Percentiles rank a stretch among this genome's conserved stretches.
Evolutionary conservation across 495 filamentous ascomycete genomes (phyloP).

Genomic region (Lasiosphaeria miniovina): DNA sequence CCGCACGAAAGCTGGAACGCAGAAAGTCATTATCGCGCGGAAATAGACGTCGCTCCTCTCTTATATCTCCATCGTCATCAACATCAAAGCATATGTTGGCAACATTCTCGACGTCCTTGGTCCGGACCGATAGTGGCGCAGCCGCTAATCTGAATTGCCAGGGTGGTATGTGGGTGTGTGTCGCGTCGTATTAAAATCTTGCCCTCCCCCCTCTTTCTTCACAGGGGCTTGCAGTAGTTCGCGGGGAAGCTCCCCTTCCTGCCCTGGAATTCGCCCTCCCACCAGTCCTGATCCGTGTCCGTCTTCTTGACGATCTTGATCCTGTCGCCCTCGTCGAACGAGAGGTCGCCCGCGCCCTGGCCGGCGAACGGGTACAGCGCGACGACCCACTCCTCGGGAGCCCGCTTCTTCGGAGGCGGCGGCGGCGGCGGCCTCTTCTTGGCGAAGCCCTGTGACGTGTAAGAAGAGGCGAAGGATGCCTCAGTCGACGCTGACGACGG

Average conservation of each 20-base stretch:
- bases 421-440: conserved; percentile 57
- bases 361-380: conserved; percentile 80
- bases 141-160: too few relatives aligned
- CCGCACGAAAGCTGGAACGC: too few relatives aligned
- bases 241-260: conserved; percentile 79
- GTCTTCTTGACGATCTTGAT: conserved; percentile 85
- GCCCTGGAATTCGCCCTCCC: conserved; percentile 83
- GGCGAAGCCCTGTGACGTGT: conserved; percentile 21
- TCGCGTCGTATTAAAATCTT: not conserved
- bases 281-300: conserved; percentile 88
- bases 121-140: too few relatives aligned
- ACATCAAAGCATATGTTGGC: too few relatives aligned
- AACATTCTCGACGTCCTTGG: too few relatives aligned
- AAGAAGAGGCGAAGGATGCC: conserved; percentile 23
- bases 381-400: conserved; percentile 61
- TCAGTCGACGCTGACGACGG: conserved; percentile 37
- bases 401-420: conserved; percentile 61
- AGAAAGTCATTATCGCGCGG: too few relatives aligned
- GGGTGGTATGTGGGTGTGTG: not conserved
- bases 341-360: conserved; percentile 69
- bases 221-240: conserved; percentile 67
- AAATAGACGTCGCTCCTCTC: too few relatives aligned
- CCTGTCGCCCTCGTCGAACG: conserved; percentile 78
- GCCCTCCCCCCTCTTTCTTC: not conserved
- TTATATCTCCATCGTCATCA: too few relatives aligned